Evolutionary conservation across 805 yeast genomes (phyloP).

Genomic region (Phaffomyces opuntiae): DNA sequence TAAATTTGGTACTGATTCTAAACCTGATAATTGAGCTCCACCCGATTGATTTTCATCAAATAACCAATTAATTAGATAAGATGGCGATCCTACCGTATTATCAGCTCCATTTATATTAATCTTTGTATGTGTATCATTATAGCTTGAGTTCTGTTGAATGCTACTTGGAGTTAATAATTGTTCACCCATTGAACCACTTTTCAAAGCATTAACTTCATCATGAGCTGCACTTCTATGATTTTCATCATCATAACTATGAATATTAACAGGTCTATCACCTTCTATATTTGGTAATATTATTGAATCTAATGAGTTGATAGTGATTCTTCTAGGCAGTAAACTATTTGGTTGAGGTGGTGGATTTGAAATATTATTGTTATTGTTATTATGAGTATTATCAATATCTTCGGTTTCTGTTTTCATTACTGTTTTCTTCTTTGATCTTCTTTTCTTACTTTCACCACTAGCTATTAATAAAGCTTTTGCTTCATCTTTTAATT

Average conservation of each 20-base stretch:
- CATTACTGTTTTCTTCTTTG: slow-evolving; percentile 4
- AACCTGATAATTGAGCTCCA: slow-evolving; percentile 2
- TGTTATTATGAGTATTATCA: too few species aligned
- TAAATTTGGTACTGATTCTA: slow-evolving; percentile 15
- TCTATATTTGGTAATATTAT: slow-evolving; percentile 22
- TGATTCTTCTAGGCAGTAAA: slow-evolving; percentile 7
- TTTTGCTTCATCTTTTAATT: slow-evolving; percentile 23
- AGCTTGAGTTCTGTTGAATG: neutral
- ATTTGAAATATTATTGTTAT: too few species aligned
- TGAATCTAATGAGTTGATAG: slow-evolving; percentile 22
- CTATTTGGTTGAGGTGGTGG: neutral
- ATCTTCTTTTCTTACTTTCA: slow-evolving; percentile 9
- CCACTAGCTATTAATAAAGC: slow-evolving; percentile 8
- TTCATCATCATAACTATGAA: slow-evolving; percentile 17
- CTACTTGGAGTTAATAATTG: slow-evolving; percentile 1
- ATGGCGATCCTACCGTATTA: slow-evolving; percentile 15
- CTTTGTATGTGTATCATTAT: neutral
- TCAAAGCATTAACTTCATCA: slow-evolving; percentile 22
- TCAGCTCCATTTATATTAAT: slow-evolving; percentile 1
- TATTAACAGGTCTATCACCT: slow-evolving; percentile 16
- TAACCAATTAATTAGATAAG: slow-evolving; percentile 22
- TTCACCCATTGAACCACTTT: slow-evolving; percentile 7
- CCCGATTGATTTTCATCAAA: slow-evolving; percentile 20
- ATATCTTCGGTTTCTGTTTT: neutral
- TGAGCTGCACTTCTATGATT: slow-evolving; percentile 23